These are phyloP conservation scores for Mytilinidion resinicola DNA, from an alignment of 495 filamentous ascomycete genomes.

Conservation along the genomic window DNA sequence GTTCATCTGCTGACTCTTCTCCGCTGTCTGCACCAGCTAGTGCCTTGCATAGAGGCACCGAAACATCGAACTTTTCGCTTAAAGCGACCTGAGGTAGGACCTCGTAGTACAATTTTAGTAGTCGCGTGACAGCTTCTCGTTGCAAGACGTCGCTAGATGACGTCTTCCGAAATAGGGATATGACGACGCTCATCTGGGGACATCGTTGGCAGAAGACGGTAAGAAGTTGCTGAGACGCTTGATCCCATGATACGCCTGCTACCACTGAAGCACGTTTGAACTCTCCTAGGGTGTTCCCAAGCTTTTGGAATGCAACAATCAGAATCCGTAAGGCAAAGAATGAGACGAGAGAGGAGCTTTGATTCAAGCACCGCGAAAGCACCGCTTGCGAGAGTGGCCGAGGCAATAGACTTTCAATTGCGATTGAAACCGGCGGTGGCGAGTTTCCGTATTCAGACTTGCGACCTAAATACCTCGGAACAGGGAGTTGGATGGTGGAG, in stretches of 20 bases:
- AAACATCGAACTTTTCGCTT: slow-evolving; percentile 80
- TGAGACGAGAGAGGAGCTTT: slow-evolving; percentile 65
- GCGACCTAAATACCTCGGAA: slow-evolving; percentile 62
- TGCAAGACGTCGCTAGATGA: slow-evolving; percentile 63
- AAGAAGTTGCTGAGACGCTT: slow-evolving; percentile 56
- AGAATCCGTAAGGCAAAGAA: slow-evolving; percentile 78
- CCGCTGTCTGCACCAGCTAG: slow-evolving; percentile 49
- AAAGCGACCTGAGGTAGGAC: slow-evolving; percentile 72
- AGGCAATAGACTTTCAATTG: slow-evolving; percentile 84
- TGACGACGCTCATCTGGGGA: slow-evolving; percentile 70
- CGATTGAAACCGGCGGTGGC: slow-evolving; percentile 67
- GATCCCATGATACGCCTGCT: slow-evolving; percentile 52
- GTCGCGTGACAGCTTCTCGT: slow-evolving; percentile 65
- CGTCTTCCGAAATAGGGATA: slow-evolving; percentile 60
- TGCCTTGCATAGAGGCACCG: slow-evolving; percentile 60
- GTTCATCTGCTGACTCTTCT: slow-evolving; percentile 45
- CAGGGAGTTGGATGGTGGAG: slow-evolving; percentile 62
- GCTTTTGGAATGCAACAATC: slow-evolving; percentile 69
- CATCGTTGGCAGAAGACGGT: slow-evolving; percentile 72
- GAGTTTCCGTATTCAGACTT: slow-evolving; percentile 40
- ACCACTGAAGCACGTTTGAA: slow-evolving; percentile 44
- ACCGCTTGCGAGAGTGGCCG: slow-evolving; percentile 69
- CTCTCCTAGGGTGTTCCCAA: slow-evolving; percentile 52
- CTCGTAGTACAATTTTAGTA: slow-evolving; percentile 75
- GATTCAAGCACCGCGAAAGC: slow-evolving; percentile 68